Evolutionary conservation across 192 early-diverging fungal genomes (phyloP).

Genomic region (Backusella mclennaniae): DNA sequence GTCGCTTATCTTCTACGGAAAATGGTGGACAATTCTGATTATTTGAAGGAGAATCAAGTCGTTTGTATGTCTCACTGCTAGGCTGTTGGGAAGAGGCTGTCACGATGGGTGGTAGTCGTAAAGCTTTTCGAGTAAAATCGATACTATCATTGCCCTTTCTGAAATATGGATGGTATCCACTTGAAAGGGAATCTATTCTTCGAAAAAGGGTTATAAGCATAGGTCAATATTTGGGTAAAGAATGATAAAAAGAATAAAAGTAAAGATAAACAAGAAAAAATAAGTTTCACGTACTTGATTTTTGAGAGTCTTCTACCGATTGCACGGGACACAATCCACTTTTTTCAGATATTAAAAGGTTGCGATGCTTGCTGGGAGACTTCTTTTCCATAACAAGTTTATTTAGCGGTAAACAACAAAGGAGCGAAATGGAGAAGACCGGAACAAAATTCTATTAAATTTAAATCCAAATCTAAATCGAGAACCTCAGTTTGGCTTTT

Average conservation of each 20-base stretch:
- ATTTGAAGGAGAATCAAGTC: background rate
- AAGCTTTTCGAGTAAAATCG: background rate
- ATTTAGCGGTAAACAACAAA: background rate
- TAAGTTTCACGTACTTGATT: background rate
- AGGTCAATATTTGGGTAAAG: background rate
- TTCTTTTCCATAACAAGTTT: background rate
- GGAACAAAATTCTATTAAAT: background rate
- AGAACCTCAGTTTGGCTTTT: background rate
- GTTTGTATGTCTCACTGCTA: background rate
- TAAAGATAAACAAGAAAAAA: background rate
- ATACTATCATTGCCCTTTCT: background rate
- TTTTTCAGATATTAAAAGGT: background rate
- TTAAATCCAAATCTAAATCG: background rate
- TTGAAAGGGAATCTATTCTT: background rate
- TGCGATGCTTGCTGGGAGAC: background rate
- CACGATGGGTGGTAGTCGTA: background rate
- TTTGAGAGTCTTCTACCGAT: background rate
- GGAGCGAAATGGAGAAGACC: background rate
- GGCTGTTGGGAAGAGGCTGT: background rate
- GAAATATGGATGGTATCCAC: background rate
- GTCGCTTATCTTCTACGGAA: background rate
- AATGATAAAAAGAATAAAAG: background rate
- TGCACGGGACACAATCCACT: background rate
- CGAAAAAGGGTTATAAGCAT: background rate
- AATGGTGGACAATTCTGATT: background rate